Evolutionary conservation across 768 basidiomycete genomes (phyloP).

Genomic region (Gloeophyllum trabeum): DNA sequence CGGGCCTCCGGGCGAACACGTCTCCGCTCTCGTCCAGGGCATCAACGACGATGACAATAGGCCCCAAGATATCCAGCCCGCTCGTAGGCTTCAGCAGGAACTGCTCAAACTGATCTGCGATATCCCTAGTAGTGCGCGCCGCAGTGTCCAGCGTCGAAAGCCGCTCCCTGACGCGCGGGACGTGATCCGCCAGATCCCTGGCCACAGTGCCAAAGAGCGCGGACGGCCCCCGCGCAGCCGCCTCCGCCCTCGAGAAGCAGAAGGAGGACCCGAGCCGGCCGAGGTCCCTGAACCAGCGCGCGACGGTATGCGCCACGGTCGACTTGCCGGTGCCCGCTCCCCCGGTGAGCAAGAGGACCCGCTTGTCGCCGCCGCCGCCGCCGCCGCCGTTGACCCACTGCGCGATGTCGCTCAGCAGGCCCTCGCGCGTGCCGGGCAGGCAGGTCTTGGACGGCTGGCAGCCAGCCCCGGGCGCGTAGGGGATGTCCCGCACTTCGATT

Average conservation of each 20-base stretch:
- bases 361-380: neutral
- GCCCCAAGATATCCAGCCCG: neutral
- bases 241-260: slow-evolving; percentile 4
- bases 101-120: slow-evolving; percentile 1
- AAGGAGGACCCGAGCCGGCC: slow-evolving; percentile 7
- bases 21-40: slow-evolving; percentile 10
- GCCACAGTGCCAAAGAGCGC: slow-evolving; percentile 8
- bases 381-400: slow-evolving; percentile 2
- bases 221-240: neutral
- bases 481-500: neutral
- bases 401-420: slow-evolving; percentile 1
- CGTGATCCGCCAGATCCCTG: slow-evolving; percentile 1
- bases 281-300: neutral
- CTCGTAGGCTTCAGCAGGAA: slow-evolving; percentile 3
- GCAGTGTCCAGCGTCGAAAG: neutral
- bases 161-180: neutral
- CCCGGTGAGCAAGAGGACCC: slow-evolving; percentile 6
- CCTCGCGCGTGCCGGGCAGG: slow-evolving; percentile 4
- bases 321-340: slow-evolving; percentile 9
- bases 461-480: neutral
- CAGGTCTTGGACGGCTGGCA: slow-evolving; percentile 2
- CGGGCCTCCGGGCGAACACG: slow-evolving; percentile 6
- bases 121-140: neutral
- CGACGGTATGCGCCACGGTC: slow-evolving; percentile 7
- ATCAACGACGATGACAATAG: slow-evolving; percentile 6